These are phyloP conservation scores for Lumnitzera littorea DNA, from an alignment of 345 rosid genomes.

Conservation along the genomic window DNA sequence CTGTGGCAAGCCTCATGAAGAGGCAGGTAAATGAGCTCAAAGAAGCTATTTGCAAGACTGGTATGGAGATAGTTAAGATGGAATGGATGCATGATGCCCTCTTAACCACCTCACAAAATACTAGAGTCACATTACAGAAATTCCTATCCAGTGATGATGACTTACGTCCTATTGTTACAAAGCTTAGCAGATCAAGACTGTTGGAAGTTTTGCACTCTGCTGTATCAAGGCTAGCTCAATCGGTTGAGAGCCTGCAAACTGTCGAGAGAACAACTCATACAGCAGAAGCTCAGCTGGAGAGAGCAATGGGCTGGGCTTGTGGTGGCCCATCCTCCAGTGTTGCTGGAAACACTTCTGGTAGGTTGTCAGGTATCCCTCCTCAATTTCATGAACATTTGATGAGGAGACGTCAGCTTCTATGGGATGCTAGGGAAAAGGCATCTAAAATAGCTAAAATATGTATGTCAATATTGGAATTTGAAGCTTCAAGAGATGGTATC, in stretches of 20 bases:
- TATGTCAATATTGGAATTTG: constrained; percentile 78
- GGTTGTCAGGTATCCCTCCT: constrained; percentile 72
- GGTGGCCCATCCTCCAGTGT: constrained; percentile 62
- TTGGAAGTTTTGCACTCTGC: constrained; percentile 60
- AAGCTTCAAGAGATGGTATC: constrained; percentile 81
- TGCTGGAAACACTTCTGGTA: constrained; percentile 47
- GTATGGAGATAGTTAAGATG: constrained; percentile 74
- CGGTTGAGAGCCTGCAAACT: constrained; percentile 66
- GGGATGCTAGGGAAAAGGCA: constrained; percentile 81
- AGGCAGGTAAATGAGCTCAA: constrained; percentile 62
- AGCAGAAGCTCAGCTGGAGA: constrained; percentile 88
- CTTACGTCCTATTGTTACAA: constrained; percentile 47
- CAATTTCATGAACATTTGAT: constrained; percentile 75
- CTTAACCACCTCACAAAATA: constrained; percentile 54
- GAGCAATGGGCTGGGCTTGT: constrained; percentile 98
- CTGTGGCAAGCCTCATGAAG: constrained; percentile 65
- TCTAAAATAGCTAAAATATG: constrained; percentile 58
- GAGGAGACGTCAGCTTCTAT: constrained; percentile 58
- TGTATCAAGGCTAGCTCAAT: constrained; percentile 47
- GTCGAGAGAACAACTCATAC: constrained; percentile 57
- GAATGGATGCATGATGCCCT: constrained; percentile 78
- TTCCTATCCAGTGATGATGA: constrained; percentile 44
- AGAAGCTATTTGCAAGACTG: constrained; percentile 58
- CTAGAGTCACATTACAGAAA: constrained; percentile 47
- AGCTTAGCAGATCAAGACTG: constrained; percentile 56